These are phyloP conservation scores for Leptomonas pyrrhocoris DNA, from an alignment of 208 protist genomes.

Conservation along the genomic window DNA sequence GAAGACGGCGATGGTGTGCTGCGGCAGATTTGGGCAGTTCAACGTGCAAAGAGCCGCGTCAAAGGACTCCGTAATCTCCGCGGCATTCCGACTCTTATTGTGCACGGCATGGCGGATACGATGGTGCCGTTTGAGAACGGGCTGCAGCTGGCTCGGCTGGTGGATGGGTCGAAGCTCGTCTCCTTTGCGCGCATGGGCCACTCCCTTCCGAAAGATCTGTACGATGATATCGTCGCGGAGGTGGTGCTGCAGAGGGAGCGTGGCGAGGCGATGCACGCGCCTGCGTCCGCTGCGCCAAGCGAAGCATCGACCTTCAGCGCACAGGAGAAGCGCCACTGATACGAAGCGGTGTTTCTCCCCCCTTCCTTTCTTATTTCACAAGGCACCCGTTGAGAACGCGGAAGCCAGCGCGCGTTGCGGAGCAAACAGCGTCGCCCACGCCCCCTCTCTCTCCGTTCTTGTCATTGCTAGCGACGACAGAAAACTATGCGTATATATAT, in stretches of 20 bases:
- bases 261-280: conserved; percentile 7
- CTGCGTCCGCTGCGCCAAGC: too few relatives aligned
- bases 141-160: conserved; percentile 41
- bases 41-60: conserved; percentile 49
- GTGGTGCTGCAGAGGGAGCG: conserved; percentile 24
- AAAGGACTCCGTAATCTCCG: conserved; percentile 37
- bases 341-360: too few relatives aligned
- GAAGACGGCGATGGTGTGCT: conserved; percentile 40
- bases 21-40: conserved; percentile 68
- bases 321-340: too few relatives aligned
- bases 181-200: conserved; percentile 61
- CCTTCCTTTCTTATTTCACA: too few relatives aligned
- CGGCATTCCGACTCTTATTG: conserved; percentile 29
- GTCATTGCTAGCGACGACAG: too few relatives aligned
- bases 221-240: conserved; percentile 35
- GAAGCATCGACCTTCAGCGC: too few relatives aligned
- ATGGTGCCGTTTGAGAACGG: conserved; percentile 69
- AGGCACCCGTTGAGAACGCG: too few relatives aligned
- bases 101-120: conserved; percentile 64
- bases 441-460: too few relatives aligned
- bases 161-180: conserved; percentile 47
- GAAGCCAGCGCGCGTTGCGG: too few relatives aligned
- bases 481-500: too few relatives aligned
- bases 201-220: conserved; percentile 41
- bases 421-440: too few relatives aligned